Evolutionary conservation across 192 early-diverging fungal species (phyloP).

Genomic region (Coemansia sp.): DNA sequence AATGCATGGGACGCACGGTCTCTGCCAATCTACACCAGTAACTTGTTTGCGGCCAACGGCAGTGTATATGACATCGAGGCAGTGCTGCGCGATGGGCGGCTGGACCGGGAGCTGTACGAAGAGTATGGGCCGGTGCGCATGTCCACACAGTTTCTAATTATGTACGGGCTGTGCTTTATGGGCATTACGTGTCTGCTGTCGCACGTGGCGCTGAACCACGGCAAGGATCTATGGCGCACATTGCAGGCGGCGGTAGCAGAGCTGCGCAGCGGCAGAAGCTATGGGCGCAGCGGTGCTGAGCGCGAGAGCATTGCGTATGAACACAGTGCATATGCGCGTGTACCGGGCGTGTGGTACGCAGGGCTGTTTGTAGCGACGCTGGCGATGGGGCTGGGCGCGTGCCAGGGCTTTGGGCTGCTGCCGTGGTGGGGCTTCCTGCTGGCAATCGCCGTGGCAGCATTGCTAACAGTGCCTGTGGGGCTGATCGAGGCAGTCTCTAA

Average conservation of each 20-base stretch:
- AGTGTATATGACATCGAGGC: constrained; percentile 56
- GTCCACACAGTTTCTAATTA: constrained; percentile 62
- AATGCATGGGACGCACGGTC: constrained; percentile 56
- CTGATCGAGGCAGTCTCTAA: constrained; percentile 75
- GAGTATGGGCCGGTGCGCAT: constrained; percentile 62
- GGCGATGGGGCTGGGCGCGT: constrained; percentile 31
- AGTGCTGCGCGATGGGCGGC: constrained; percentile 53
- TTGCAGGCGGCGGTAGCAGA: constrained; percentile 48
- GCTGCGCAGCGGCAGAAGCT: background rate
- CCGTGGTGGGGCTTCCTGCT: constrained; percentile 71
- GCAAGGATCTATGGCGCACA: constrained; percentile 59
- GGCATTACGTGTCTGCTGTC: constrained; percentile 65
- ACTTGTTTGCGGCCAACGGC: constrained; percentile 55
- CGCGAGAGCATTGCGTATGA: constrained; percentile 35
- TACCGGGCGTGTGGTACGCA: constrained; percentile 68
- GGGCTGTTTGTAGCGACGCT: constrained; percentile 24
- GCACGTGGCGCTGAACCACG: constrained; percentile 61
- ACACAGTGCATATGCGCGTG: constrained; percentile 45
- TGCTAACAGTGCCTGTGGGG: constrained; percentile 75
- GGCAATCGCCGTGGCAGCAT: constrained; percentile 53
- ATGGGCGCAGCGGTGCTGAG: constrained; percentile 33
- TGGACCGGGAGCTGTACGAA: constrained; percentile 58
- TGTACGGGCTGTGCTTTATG: constrained; percentile 66
- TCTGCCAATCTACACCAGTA: constrained; percentile 64
- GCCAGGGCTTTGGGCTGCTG: constrained; percentile 29